Evolutionary conservation across 2,329 filamentous ascomycete species (phyloP).

Genomic region (Sarocladium oryzae): DNA sequence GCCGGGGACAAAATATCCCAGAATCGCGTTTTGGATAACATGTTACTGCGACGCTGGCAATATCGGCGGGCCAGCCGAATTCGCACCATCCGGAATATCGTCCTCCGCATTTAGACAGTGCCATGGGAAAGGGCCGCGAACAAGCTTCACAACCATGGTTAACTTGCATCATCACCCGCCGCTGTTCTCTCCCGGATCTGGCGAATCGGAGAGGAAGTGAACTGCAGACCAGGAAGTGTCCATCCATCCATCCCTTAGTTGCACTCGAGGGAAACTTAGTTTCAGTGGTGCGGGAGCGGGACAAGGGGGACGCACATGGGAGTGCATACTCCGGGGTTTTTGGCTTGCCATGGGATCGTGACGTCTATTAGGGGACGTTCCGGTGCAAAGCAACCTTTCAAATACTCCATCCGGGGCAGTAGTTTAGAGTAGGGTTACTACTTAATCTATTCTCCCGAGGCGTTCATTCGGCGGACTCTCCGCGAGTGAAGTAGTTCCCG

Average conservation of each 20-base stretch:
- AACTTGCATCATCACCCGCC: no score
- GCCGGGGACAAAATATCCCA: not conserved
- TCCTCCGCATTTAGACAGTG: not conserved
- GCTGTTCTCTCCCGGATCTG: no score
- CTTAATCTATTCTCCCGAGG: not conserved
- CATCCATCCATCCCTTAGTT: no score
- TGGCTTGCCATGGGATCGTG: not conserved
- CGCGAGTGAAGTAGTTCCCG: not conserved
- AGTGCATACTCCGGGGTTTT: not conserved
- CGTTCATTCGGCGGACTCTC: not conserved
- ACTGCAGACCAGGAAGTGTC: no score
- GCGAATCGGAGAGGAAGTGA: not conserved
- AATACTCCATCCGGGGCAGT: not conserved
- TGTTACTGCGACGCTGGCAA: conserved; percentile 2
- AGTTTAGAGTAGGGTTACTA: not conserved
- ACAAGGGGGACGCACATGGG: no score
- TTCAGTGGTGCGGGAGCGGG: not conserved
- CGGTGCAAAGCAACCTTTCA: not conserved
- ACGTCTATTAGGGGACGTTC: not conserved
- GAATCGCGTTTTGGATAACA: not conserved
- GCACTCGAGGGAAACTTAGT: not conserved
- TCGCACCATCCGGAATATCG: not conserved
- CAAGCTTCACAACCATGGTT: not conserved
- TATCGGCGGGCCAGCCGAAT: not conserved
- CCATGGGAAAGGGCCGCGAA: no score